These are phyloP conservation scores for Cryptococcus sp. DNA, from an alignment of 1,284 basidiomycete genomes.

Conservation along the genomic window DNA sequence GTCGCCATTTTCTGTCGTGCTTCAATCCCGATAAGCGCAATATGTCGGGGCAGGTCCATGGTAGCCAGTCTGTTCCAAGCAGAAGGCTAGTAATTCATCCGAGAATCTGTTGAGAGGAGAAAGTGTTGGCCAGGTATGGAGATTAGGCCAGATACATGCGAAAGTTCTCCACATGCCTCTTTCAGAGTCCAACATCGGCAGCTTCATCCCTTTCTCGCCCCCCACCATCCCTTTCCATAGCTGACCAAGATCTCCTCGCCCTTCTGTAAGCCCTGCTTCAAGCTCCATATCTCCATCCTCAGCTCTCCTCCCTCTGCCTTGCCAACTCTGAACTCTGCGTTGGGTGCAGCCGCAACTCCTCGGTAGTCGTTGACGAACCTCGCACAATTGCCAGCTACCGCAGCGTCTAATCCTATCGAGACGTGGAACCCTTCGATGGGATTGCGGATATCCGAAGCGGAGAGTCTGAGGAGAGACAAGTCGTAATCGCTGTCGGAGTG, in stretches of 20 bases:
- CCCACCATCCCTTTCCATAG: conserved; percentile 93
- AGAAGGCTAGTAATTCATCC: too few species aligned
- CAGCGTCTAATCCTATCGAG: conserved; percentile 60
- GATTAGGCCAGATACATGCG: too few species aligned
- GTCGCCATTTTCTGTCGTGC: too few species aligned
- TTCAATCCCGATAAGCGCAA: too few species aligned
- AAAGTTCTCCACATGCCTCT: too few species aligned
- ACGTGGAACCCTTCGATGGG: conserved; percentile 27
- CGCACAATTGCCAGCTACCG: conserved; percentile 70
- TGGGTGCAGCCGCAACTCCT: conserved; percentile 60
- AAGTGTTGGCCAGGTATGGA: conserved; percentile 5
- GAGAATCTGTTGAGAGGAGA: not conserved
- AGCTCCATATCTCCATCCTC: conserved; percentile 69
- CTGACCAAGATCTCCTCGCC: conserved; percentile 82
- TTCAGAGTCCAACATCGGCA: too few species aligned
- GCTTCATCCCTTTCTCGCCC: conserved; percentile 35
- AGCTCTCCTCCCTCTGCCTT: conserved; percentile 58
- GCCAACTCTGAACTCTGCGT: conserved; percentile 64
- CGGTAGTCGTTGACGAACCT: conserved; percentile 85
- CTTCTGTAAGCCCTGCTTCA: conserved; percentile 58
- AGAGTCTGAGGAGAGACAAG: conserved; percentile 62
- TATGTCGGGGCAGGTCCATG: too few species aligned
- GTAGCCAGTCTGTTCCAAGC: too few species aligned
- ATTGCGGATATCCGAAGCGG: conserved; percentile 24
- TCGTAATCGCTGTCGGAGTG: conserved; percentile 63